Percentiles rank a stretch among this genome's conserved stretches.
Evolutionary conservation across 129 eudicot genomes (phyloP).

Genomic region (Kitagawia praeruptora): DNA sequence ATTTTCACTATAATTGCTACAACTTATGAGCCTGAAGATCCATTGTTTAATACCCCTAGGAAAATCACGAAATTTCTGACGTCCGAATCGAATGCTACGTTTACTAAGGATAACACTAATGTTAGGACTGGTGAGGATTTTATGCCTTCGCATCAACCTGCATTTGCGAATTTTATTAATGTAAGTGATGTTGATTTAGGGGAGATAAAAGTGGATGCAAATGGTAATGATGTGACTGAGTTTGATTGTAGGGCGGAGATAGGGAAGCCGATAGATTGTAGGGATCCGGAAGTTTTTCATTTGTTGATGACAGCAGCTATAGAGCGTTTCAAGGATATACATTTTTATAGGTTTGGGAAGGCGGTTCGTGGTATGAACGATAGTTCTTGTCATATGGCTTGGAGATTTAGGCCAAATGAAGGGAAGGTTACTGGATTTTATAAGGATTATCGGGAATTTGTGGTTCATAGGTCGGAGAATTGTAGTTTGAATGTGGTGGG

Average conservation of each 20-base stretch:
- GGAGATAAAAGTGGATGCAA: slow-evolving; percentile 9
- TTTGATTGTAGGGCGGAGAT: slow-evolving; percentile 45
- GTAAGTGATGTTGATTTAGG: slow-evolving; percentile 38
- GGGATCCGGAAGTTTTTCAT: slow-evolving; percentile 80
- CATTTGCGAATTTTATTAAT: slow-evolving; percentile 39
- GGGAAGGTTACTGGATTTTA: slow-evolving; percentile 62
- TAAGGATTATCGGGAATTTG: slow-evolving; percentile 77
- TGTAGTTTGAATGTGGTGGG: slow-evolving; percentile 54
- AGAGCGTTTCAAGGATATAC: slow-evolving; percentile 71
- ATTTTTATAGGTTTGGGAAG: slow-evolving; percentile 77
- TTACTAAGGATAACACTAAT: slow-evolving; percentile 50
- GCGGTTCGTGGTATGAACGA: slow-evolving; percentile 63
- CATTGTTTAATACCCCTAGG: slow-evolving; percentile 58
- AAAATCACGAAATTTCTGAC: slow-evolving; percentile 64
- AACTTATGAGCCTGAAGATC: slow-evolving; percentile 84
- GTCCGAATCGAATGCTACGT: slow-evolving; percentile 71
- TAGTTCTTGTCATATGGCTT: slow-evolving; percentile 86
- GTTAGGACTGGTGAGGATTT: slow-evolving; percentile 92
- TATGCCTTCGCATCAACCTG: slow-evolving; percentile 44
- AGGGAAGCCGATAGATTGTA: slow-evolving; percentile 67
- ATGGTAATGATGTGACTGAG: slow-evolving; percentile 14
- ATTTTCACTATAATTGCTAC: slow-evolving; percentile 78
- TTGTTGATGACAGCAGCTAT: slow-evolving; percentile 73
- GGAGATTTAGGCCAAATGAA: slow-evolving; percentile 89
- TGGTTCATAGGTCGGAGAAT: slow-evolving; percentile 44